Evolutionary conservation across 768 basidiomycete genomes (phyloP).

Genomic region (Leccinellum albellum): DNA sequence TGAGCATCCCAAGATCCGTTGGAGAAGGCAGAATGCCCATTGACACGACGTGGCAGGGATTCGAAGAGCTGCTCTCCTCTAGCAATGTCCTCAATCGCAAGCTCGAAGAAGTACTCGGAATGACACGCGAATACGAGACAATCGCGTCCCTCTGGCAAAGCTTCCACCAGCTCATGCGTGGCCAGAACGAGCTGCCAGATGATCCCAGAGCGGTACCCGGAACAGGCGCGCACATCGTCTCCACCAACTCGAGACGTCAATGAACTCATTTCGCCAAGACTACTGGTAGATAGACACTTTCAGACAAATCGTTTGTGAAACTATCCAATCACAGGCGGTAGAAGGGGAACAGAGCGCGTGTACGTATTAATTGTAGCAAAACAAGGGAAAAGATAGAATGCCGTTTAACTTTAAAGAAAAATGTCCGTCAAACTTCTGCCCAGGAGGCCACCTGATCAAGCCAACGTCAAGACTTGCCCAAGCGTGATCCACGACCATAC

Average conservation of each 20-base stretch:
- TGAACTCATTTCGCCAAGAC: slow-evolving; percentile 2
- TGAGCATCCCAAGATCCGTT: slow-evolving; percentile 35
- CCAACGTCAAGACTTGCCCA: background rate
- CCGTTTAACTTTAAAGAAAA: slow-evolving; percentile 15
- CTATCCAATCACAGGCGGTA: slow-evolving; percentile 39
- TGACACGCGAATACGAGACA: slow-evolving; percentile 89
- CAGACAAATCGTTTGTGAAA: slow-evolving; percentile 23
- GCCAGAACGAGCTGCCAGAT: slow-evolving; percentile 35
- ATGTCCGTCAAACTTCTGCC: slow-evolving; percentile 49
- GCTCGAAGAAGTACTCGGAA: slow-evolving; percentile 86
- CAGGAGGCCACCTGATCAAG: slow-evolving; percentile 41
- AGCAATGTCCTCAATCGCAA: slow-evolving; percentile 87
- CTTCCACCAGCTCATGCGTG: slow-evolving; percentile 75
- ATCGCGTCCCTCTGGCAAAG: slow-evolving; percentile 82
- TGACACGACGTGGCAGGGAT: slow-evolving; percentile 48
- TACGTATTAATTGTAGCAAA: slow-evolving; percentile 34
- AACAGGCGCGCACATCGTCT: slow-evolving; percentile 65
- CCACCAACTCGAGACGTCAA: slow-evolving; percentile 27
- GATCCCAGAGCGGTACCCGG: slow-evolving; percentile 48
- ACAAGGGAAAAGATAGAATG: slow-evolving; percentile 29
- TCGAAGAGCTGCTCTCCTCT: slow-evolving; percentile 82
- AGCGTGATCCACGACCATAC: background rate
- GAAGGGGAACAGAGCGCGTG: slow-evolving; percentile 22
- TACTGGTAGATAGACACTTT: slow-evolving; percentile 11
- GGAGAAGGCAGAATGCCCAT: background rate